Percentiles rank a stretch among this genome's conserved stretches.
These are phyloP conservation scores for Penicillium hesseltinei DNA, from an alignment of 2,329 filamentous ascomycete genomes.

Conservation along the genomic window DNA sequence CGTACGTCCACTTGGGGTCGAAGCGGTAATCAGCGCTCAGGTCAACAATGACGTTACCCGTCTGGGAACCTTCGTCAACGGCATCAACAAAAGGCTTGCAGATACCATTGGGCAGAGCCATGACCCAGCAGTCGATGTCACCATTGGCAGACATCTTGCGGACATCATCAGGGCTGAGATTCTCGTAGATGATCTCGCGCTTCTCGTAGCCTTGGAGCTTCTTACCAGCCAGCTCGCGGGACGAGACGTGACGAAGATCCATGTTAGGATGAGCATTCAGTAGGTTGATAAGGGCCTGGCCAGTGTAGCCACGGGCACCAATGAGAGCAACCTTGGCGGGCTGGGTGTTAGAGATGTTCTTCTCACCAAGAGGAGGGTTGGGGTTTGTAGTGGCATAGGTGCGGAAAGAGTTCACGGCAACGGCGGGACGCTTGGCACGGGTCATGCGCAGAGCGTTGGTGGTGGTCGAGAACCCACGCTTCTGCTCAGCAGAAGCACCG, in stretches of 20 bases:
- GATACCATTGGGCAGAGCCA: slow-evolving; percentile 93
- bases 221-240: slow-evolving; percentile 84
- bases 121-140: slow-evolving; percentile 92
- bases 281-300: slow-evolving; percentile 82
- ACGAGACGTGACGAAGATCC: slow-evolving; percentile 88
- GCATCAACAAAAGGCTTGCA: slow-evolving; percentile 94
- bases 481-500: slow-evolving; percentile 56
- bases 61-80: slow-evolving; percentile 67
- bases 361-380: slow-evolving; percentile 84
- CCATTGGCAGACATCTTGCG: slow-evolving; percentile 78
- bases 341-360: slow-evolving; percentile 78
- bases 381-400: slow-evolving; percentile 61
- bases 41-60: slow-evolving; percentile 79
- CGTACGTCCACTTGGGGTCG: slow-evolving; percentile 81
- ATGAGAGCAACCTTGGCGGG: slow-evolving; percentile 82
- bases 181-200: slow-evolving; percentile 88
- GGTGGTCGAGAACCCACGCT: slow-evolving; percentile 65
- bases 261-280: slow-evolving; percentile 85
- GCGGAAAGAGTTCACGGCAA: slow-evolving; percentile 35
- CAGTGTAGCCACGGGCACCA: slow-evolving; percentile 90
- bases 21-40: slow-evolving; percentile 97
- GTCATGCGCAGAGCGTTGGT: slow-evolving; percentile 41
- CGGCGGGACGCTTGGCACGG: slow-evolving; percentile 31
- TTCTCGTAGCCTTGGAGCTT: slow-evolving; percentile 87
- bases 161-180: slow-evolving; percentile 81